Evolutionary conservation across 768 basidiomycete genomes (phyloP).

Genomic region (Mycena capillaripes): DNA sequence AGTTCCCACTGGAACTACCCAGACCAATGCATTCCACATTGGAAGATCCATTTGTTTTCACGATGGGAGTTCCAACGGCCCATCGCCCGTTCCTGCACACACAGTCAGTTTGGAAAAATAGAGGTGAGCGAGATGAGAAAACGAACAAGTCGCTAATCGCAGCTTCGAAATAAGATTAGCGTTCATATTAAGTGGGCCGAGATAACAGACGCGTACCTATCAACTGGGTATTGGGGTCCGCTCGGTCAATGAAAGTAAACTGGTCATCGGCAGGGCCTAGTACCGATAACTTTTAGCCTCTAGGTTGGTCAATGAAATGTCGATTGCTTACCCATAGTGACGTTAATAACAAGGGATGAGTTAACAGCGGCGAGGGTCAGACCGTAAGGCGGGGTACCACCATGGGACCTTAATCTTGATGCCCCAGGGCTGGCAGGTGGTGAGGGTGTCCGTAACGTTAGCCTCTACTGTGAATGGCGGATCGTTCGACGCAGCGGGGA

Average conservation of each 20-base stretch:
- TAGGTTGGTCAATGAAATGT: too few relatives aligned
- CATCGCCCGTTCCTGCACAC: constrained; percentile 53
- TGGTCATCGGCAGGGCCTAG: constrained; percentile 43
- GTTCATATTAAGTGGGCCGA: background rate
- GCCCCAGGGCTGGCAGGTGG: constrained; percentile 60
- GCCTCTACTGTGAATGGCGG: constrained; percentile 51
- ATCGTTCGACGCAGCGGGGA: constrained; percentile 35
- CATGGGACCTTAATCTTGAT: constrained; percentile 53
- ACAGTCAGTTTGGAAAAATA: constrained; percentile 10
- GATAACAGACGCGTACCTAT: constrained; percentile 51
- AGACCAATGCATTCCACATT: constrained; percentile 50
- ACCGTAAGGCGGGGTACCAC: constrained; percentile 57
- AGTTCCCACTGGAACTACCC: constrained; percentile 44
- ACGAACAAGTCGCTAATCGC: constrained; percentile 60
- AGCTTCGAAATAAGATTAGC: constrained; percentile 41
- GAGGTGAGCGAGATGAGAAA: background rate
- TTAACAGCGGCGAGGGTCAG: constrained; percentile 50
- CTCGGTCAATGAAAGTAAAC: constrained; percentile 55
- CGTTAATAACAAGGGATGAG: constrained; percentile 53
- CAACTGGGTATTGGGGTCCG: constrained; percentile 46
- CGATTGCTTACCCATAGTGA: constrained; percentile 46
- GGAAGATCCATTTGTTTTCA: constrained; percentile 45
- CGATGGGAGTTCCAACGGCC: constrained; percentile 48
- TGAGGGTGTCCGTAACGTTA: constrained; percentile 50
- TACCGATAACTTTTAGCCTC: too few relatives aligned